Percentiles rank a stretch among this genome's conserved stretches.
Conservation (phyloP, 2,329 filamentous ascomycete species). For the Pestalotiopsis fici region DNA sequence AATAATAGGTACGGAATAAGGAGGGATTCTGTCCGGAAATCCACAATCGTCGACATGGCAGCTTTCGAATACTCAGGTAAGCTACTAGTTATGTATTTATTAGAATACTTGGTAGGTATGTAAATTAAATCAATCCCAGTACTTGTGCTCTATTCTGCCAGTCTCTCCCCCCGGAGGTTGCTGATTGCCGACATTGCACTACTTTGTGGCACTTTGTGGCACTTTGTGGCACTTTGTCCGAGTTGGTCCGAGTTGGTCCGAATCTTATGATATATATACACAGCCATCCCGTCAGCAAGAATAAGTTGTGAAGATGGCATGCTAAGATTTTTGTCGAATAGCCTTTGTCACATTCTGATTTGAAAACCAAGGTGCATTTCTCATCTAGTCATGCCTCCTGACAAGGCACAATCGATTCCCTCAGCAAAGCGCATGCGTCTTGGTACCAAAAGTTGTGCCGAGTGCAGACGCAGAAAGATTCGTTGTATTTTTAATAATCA, state of each 20-base stretch:
- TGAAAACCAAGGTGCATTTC: no score
- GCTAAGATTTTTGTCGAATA: no score
- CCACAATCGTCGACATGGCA: no score
- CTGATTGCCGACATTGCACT: not conserved
- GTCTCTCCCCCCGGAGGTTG: not conserved
- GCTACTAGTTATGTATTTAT: no score
- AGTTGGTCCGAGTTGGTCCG: not conserved
- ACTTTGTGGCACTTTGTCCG: not conserved
- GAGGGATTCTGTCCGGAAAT: no score
- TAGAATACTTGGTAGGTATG: no score
- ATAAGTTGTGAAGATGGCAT: not conserved
- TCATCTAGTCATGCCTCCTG: not conserved
- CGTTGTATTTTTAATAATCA: not conserved
- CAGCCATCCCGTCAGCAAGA: not conserved
- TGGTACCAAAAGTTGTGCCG: constrained; percentile 7
- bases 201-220: not conserved
- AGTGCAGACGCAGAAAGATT: constrained; percentile 5
- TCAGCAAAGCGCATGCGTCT: constrained; percentile 1
- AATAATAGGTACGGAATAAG: no score
- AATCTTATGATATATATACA: not conserved
- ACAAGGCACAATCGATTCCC: not conserved
- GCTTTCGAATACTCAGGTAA: no score
- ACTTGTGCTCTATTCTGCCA: no score
- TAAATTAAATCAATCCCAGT: no score
- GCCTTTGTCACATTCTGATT: no score